A percentile compares a stretch with the other conserved stretches of the same genome.
Evolutionary conservation across 225 moss, liverwort and hornwort species (phyloP).

Genomic region (Climacium dendroides): DNA sequence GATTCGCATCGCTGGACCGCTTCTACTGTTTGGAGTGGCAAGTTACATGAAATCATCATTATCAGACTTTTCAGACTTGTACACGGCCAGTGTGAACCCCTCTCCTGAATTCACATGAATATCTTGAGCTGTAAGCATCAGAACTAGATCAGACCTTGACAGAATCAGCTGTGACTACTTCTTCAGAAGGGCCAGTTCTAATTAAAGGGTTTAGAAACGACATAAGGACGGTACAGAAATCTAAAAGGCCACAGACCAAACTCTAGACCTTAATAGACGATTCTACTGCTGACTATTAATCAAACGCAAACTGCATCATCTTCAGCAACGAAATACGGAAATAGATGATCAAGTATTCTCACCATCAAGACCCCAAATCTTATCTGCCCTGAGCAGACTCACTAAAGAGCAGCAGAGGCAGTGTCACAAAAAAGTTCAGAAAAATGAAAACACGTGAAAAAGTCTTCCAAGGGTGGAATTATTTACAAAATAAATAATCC

Average conservation of each 20-base stretch:
- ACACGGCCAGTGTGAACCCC: neutral
- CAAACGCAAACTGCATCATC: neutral
- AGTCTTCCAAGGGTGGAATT: constrained; percentile 16
- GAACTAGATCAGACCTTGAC: neutral
- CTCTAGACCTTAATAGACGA: neutral
- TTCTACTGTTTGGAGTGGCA: too few relatives aligned
- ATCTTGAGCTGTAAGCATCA: neutral
- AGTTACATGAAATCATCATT: neutral
- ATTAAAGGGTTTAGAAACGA: neutral
- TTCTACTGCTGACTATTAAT: neutral
- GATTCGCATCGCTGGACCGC: neutral
- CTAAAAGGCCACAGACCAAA: neutral
- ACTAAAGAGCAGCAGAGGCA: neutral
- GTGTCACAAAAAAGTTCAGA: neutral
- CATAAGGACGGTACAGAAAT: neutral
- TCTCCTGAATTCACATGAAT: neutral
- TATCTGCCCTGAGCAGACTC: neutral
- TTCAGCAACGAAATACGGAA: neutral
- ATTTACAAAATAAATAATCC: constrained; percentile 39
- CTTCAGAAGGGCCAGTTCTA: neutral
- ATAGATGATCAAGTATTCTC: neutral
- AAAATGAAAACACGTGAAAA: neutral
- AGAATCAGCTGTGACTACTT: neutral
- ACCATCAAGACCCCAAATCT: neutral
- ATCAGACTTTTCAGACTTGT: too few relatives aligned